Percentiles rank a stretch among this genome's conserved stretches.
phyloP scores from a whole-genome alignment of 257 asterid genomes.

The Echium plantagineum region DNA sequence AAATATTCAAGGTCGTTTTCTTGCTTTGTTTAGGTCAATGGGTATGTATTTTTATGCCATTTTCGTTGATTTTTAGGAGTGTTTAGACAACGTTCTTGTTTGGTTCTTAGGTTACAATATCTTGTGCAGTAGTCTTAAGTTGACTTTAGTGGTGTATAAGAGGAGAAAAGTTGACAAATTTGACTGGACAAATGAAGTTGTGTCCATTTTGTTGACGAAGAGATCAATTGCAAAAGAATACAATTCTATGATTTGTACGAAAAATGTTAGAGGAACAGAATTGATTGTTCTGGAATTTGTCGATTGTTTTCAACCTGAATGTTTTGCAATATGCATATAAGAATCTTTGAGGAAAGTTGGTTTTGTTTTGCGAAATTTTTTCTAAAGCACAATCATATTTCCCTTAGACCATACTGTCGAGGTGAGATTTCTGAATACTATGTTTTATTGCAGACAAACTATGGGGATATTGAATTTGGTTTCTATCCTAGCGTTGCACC shows the following conservation, averaged over 20 bases:
- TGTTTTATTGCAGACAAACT: constrained; percentile 24
- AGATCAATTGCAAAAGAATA: too few relatives aligned
- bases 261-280: not conserved
- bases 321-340: not conserved
- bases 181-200: not conserved
- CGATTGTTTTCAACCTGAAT: not conserved
- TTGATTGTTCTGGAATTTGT: not conserved
- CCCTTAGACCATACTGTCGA: not conserved
- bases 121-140: not conserved
- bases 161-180: not conserved
- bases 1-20: not conserved
- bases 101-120: not conserved
- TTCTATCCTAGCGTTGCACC: constrained; percentile 38
- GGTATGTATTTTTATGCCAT: too few relatives aligned
- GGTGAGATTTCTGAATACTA: constrained; percentile 1
- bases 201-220: not conserved
- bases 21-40: not conserved
- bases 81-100: not conserved
- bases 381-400: constrained; percentile 13
- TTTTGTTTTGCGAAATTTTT: constrained; percentile 7
- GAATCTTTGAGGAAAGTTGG: not conserved
- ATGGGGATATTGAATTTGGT: constrained; percentile 35
- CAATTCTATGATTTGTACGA: not conserved
- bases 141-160: not conserved
- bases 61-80: too few relatives aligned